Percentiles rank a stretch among this genome's conserved stretches.
These are phyloP conservation scores for Cadophora sp. DNA, from an alignment of 2,329 filamentous ascomycete genomes.

Conservation along the genomic window DNA sequence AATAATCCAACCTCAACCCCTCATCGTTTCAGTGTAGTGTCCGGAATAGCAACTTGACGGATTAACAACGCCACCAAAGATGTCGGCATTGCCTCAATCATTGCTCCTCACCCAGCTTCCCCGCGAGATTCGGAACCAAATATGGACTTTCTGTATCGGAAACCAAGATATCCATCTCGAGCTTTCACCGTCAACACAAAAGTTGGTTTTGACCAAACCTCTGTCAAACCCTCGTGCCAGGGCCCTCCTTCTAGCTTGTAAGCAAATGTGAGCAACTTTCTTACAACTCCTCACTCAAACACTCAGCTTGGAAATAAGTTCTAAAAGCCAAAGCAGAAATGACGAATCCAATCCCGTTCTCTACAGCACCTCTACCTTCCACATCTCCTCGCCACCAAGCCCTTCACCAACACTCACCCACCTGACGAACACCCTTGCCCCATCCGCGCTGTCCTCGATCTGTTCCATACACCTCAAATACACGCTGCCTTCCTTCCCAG, in stretches of 20 bases:
- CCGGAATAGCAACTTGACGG: no score
- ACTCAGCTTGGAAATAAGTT: background rate
- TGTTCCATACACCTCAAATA: background rate
- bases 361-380: background rate
- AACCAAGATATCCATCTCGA: constrained; percentile 8
- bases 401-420: background rate
- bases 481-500: background rate
- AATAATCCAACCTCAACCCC: no score
- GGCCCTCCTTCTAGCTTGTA: background rate
- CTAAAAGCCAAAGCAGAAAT: background rate
- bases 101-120: background rate
- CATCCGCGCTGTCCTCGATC: background rate
- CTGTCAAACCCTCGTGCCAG: background rate
- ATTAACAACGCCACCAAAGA: background rate
- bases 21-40: no score
- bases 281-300: background rate
- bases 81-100: no score
- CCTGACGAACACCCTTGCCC: background rate
- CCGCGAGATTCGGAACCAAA: background rate
- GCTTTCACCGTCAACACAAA: background rate
- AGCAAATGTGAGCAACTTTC: background rate
- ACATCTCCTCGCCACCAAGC: background rate
- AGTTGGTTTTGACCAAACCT: background rate
- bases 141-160: background rate
- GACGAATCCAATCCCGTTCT: background rate